Conservation (phyloP, 495 filamentous ascomycete genomes). For the Clohesyomyces aquaticus region DNA sequence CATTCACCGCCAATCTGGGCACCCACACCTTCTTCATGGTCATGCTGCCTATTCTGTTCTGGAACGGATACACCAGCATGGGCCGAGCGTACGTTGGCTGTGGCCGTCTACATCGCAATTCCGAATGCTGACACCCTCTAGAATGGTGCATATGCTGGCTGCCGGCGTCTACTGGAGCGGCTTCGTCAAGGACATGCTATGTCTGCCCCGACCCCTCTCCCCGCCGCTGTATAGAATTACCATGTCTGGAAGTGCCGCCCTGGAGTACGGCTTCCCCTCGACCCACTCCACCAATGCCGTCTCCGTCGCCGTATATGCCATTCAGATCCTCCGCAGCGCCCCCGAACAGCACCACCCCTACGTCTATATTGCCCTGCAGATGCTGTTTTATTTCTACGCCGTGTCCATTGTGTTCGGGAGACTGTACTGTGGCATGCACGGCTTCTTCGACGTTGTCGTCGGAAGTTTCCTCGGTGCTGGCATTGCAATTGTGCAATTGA, state of each 20-base stretch:
- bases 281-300: slow-evolving; percentile 97
- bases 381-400: slow-evolving; percentile 76
- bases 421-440: slow-evolving; percentile 98
- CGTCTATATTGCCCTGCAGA: slow-evolving; percentile 61
- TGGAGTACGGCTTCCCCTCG: slow-evolving; percentile 97
- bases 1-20: slow-evolving; percentile 92
- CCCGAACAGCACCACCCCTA: slow-evolving; percentile 53
- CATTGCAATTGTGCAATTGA: slow-evolving; percentile 70
- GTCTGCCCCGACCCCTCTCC: slow-evolving; percentile 90
- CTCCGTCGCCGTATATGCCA: slow-evolving; percentile 84
- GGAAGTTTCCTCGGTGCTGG: slow-evolving; percentile 74
- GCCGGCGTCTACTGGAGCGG: slow-evolving; percentile 90
- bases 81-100: slow-evolving; percentile 72
- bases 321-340: slow-evolving; percentile 65
- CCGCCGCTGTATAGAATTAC: slow-evolving; percentile 93
- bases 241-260: slow-evolving; percentile 90
- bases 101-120: background rate
- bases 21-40: slow-evolving; percentile 99
- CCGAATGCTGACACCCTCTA: slow-evolving; percentile 49
- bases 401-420: slow-evolving; percentile 87
- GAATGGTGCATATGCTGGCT: slow-evolving; percentile 86
- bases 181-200: slow-evolving; percentile 91
- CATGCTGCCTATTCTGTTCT: slow-evolving; percentile 88
- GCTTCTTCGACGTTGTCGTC: slow-evolving; percentile 84
- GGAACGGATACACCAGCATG: slow-evolving; percentile 82